Evolutionary conservation across 1,139 yeast genomes (phyloP).

Genomic region (Pichiaceae sp.): DNA sequence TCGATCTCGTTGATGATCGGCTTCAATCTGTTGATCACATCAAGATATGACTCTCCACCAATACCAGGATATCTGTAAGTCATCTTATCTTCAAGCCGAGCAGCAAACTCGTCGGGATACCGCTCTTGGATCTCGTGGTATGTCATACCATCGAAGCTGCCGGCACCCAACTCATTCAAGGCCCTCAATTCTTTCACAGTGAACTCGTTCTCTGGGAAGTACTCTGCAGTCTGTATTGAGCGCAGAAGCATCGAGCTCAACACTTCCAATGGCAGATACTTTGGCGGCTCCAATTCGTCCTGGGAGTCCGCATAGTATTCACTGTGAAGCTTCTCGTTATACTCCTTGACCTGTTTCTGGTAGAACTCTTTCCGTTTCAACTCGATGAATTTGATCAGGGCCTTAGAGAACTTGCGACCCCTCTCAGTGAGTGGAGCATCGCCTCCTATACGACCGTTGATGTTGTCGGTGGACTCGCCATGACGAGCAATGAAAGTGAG

Average conservation of each 20-base stretch:
- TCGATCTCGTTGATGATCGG: conserved; percentile 91
- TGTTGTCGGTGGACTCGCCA: conserved; percentile 85
- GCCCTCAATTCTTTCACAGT: conserved; percentile 85
- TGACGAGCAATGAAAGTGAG: conserved; percentile 95
- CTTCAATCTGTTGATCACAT: conserved; percentile 81
- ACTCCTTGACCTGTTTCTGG: conserved; percentile 49
- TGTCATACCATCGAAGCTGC: conserved; percentile 87
- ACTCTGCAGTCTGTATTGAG: conserved; percentile 68
- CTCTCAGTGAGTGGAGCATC: conserved; percentile 75
- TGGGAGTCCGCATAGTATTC: conserved; percentile 8
- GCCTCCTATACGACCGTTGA: conserved; percentile 86
- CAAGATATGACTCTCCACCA: conserved; percentile 94
- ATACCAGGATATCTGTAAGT: conserved; percentile 90
- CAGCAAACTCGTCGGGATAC: conserved; percentile 71
- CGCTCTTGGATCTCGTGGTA: conserved; percentile 67
- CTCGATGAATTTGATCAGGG: conserved; percentile 67
- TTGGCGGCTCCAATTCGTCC: conserved; percentile 26
- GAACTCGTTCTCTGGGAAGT: conserved; percentile 64
- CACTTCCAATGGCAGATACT: conserved; percentile 68
- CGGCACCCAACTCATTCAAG: conserved; percentile 91
- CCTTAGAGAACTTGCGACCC: conserved; percentile 65
- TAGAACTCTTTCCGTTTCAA: conserved; percentile 67
- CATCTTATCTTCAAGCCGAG: conserved; percentile 68
- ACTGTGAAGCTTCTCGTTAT: conserved; percentile 24
- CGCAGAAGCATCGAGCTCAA: conserved; percentile 88